Base-by-base conservation (phyloP, 306 rosid species). In the Glycine soja region DNA sequence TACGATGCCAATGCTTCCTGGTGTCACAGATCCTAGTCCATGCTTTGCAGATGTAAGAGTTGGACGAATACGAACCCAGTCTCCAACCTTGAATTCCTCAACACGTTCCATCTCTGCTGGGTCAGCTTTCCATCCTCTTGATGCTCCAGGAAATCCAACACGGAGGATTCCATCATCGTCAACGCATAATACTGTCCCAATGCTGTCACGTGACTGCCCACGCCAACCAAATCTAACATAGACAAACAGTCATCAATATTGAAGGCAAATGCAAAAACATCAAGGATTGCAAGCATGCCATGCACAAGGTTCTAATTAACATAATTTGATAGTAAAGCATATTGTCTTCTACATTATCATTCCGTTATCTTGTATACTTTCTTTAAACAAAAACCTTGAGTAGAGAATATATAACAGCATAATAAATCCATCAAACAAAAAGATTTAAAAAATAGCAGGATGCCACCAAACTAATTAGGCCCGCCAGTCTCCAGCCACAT, bases 121-220 rank as follows among this genome's bases (percentile, higher is more conserved):
- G 88, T 95, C 98, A 84, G 99, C 99, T 80, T 93, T 91, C 98
- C 99, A 95, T 81, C 99, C 99, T 87, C 99, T 95, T 48, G 99
- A 95, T 71, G 99, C 99, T 82, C 99, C 99, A 81, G 99, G 99
- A 90, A 91, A 95, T 79, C 99, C 99, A 81, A 95, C 99, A 70
- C 98, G 98, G 72, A 95, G 91, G 66, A 95, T 93, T 70, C 99
- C 99, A 82, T 95, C 99, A 48, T 95, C 99, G 32, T 95, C 99
- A 70, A 95, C 98, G 40, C 99, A 95, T 81, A 95, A 88, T 63
- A 95, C 99, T 15, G 99, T 95, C 74, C 99, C 99, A 81, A 95
- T 83, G 86, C 99, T 95, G 84, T 95, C 99, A 24, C 94, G 97
- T 53, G 98, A 93, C 87, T 91, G 99, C 80, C 96, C 99, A 68